These are phyloP conservation scores for Ramichloridium luteum DNA, from an alignment of 2,329 filamentous ascomycete genomes.

Conservation along the genomic window DNA sequence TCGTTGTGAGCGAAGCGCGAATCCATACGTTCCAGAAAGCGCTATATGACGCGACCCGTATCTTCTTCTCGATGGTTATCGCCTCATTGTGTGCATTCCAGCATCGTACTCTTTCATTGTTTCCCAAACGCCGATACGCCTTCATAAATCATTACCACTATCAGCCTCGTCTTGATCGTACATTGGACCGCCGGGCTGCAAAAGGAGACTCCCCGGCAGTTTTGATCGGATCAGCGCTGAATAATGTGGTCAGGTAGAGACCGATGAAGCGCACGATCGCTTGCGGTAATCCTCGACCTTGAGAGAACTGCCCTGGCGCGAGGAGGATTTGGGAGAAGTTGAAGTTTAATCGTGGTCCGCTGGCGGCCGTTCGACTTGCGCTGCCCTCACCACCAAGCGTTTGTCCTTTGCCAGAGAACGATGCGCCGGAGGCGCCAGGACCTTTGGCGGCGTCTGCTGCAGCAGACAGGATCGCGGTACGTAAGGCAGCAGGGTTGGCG, in stretches of 20 bases:
- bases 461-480: constrained; percentile 35
- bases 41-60: no score
- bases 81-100: no score
- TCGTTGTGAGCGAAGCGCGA: no score
- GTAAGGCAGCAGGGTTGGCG: constrained; percentile 37
- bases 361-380: constrained; percentile 3
- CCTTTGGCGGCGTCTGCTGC: constrained; percentile 28
- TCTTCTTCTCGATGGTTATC: no score
- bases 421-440: constrained; percentile 22
- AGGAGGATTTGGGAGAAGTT: constrained; percentile 15
- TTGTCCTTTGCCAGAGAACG: constrained; percentile 32
- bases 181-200: constrained; percentile 23
- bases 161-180: constrained; percentile 8
- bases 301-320: constrained; percentile 20
- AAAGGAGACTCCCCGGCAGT: constrained; percentile 35
- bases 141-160: constrained; percentile 4
- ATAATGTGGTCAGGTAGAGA: constrained; percentile 34
- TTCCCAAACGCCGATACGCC: constrained; percentile 5
- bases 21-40: no score
- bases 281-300: constrained; percentile 27
- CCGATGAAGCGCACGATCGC: constrained; percentile 34
- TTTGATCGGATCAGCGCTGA: constrained; percentile 32
- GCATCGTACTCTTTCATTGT: no score
- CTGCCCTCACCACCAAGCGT: constrained; percentile 25
- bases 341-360: constrained; percentile 8